A percentile compares a stretch with the other conserved stretches of the same genome.
phyloP scores from a whole-genome alignment of 495 filamentous ascomycete species.

The Penicillium bovifimosum region DNA sequence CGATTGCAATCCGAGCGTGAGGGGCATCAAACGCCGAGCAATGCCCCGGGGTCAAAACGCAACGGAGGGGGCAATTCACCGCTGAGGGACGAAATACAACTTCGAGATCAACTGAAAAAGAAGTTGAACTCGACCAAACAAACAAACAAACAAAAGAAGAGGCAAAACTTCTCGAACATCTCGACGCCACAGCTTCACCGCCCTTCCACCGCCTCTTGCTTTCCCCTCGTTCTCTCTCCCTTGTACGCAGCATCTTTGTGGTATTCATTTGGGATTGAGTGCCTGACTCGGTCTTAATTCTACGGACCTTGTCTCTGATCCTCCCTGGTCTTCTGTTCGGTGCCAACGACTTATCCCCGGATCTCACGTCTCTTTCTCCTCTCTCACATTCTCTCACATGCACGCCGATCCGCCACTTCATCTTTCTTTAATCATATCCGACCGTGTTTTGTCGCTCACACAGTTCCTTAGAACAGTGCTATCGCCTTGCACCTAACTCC shows the following conservation, averaged over 20 bases:
- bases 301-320: background rate
- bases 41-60: background rate
- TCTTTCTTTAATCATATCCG: background rate
- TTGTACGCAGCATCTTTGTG: too few species aligned
- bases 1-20: constrained; percentile 3
- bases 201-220: constrained; percentile 27
- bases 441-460: constrained; percentile 2
- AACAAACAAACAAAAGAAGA: background rate
- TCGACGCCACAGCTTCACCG: constrained; percentile 20
- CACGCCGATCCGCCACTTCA: background rate
- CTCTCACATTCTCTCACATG: background rate
- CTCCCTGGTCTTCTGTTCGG: background rate
- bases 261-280: background rate
- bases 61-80: background rate
- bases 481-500: background rate
- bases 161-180: background rate
- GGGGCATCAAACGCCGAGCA: background rate
- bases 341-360: background rate
- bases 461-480: background rate
- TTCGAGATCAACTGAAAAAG: background rate
- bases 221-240: constrained; percentile 21
- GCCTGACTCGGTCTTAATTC: constrained; percentile 3
- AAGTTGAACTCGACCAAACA: background rate
- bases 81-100: background rate
- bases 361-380: background rate